phyloP scores from a whole-genome alignment of 1,284 basidiomycete species.

The Fomitopsis schrenkii region DNA sequence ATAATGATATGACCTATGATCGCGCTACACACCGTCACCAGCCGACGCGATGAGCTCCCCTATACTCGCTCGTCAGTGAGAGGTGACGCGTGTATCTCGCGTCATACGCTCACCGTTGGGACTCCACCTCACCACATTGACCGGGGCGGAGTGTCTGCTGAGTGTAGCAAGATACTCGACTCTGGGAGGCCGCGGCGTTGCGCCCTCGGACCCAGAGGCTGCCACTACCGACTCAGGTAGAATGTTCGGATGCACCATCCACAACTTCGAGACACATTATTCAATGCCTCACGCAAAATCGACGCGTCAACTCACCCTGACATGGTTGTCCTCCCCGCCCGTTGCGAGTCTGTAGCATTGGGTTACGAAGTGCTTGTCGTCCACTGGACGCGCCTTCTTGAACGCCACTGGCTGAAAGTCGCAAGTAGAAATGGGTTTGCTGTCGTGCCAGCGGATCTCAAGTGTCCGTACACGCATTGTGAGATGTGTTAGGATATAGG shows the following conservation, averaged over 20 bases:
- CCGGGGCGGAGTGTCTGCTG: constrained; percentile 88
- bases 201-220: constrained; percentile 36
- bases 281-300: neutral
- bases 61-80: constrained; percentile 25
- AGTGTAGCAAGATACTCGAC: constrained; percentile 96
- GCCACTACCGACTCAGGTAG: constrained; percentile 58
- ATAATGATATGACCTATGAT: constrained; percentile 5
- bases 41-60: constrained; percentile 90
- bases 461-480: constrained; percentile 79
- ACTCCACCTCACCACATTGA: constrained; percentile 96
- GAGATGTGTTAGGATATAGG: neutral
- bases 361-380: constrained; percentile 53
- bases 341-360: constrained; percentile 90
- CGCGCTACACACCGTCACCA: constrained; percentile 77
- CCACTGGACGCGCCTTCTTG: constrained; percentile 71
- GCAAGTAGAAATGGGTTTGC: constrained; percentile 89
- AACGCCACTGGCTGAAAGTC: constrained; percentile 84
- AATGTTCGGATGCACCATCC: constrained; percentile 93
- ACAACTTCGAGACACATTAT: constrained; percentile 53
- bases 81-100: constrained; percentile 2
- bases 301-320: constrained; percentile 64
- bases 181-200: constrained; percentile 70
- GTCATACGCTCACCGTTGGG: constrained; percentile 70
- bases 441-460: constrained; percentile 94
- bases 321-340: constrained; percentile 95